A percentile compares a stretch with the other conserved stretches of the same genome.
Conservation (phyloP, 108 stramenopile genomes). For the Cyclotella distinguenda region DNA sequence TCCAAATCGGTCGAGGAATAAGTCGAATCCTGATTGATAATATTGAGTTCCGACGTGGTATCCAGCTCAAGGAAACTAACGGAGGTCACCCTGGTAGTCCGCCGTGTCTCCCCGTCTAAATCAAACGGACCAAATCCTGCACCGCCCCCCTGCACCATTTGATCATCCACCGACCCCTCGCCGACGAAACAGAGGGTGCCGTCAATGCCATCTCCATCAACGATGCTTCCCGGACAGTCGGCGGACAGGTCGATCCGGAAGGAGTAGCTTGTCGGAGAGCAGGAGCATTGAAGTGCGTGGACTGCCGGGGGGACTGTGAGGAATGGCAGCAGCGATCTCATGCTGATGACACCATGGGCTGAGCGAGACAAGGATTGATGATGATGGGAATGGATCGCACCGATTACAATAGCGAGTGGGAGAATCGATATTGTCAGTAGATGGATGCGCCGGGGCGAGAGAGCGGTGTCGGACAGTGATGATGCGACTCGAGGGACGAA, state of each 20-base stretch:
- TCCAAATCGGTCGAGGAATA: neutral
- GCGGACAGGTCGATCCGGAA: conserved; percentile 9
- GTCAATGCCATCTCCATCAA: conserved; percentile 3
- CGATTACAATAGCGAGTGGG: no score
- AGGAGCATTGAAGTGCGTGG: neutral
- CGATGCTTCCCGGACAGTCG: conserved; percentile 9
- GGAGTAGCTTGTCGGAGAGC: conserved; percentile 7
- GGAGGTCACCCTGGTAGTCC: neutral
- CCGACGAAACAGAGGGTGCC: conserved; percentile 8
- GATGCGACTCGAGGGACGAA: no score
- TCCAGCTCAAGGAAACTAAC: conserved; percentile 16
- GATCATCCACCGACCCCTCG: neutral
- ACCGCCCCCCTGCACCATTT: neutral
- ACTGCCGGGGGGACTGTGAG: neutral
- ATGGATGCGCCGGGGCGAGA: no score
- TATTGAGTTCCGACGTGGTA: neutral
- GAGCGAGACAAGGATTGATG: neutral
- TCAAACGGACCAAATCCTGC: neutral
- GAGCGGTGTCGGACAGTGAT: no score
- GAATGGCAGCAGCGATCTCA: neutral
- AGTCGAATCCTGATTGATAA: conserved; percentile 27
- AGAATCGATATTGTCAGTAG: no score
- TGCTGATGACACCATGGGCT: neutral
- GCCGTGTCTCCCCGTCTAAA: neutral
- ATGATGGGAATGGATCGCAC: no score